Conservation (phyloP, 2,329 filamentous ascomycete species). For the Mycosphaerelloides madeirae region DNA sequence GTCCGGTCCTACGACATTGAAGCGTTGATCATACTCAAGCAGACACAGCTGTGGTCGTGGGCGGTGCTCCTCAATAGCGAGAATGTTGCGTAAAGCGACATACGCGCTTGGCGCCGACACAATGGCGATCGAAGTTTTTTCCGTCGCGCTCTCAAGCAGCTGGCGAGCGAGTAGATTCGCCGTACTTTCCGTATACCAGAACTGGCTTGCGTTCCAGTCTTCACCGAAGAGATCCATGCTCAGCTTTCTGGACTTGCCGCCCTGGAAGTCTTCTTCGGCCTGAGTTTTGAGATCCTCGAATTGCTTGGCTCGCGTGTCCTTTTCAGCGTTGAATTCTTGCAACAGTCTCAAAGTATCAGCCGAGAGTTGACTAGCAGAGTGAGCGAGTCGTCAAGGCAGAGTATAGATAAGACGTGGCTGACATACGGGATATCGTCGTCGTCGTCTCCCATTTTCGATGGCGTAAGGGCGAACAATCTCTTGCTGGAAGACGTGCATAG, state of each 20-base stretch:
- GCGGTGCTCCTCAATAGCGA: slow-evolving; percentile 17
- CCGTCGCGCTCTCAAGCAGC: slow-evolving; percentile 58
- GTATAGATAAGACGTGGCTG: background rate
- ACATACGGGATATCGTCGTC: slow-evolving; percentile 23
- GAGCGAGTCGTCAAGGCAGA: slow-evolving; percentile 14
- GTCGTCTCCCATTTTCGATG: slow-evolving; percentile 18
- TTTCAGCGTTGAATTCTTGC: slow-evolving; percentile 68
- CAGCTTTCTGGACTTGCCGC: slow-evolving; percentile 32
- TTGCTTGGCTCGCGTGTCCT: slow-evolving; percentile 59
- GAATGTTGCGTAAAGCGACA: slow-evolving; percentile 66
- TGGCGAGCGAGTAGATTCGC: slow-evolving; percentile 60
- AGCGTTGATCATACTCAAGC: slow-evolving; percentile 70
- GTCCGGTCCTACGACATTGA: slow-evolving; percentile 69
- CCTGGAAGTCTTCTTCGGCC: slow-evolving; percentile 53
- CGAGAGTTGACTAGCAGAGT: slow-evolving; percentile 55
- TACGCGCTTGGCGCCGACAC: slow-evolving; percentile 74
- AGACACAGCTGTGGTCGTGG: slow-evolving; percentile 57
- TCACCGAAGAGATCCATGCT: slow-evolving; percentile 70
- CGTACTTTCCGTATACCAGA: slow-evolving; percentile 73
- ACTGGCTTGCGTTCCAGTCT: slow-evolving; percentile 72
- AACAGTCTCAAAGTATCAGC: slow-evolving; percentile 63
- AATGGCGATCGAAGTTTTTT: slow-evolving; percentile 56
- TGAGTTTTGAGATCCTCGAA: slow-evolving; percentile 64
- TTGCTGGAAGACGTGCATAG: slow-evolving; percentile 8
- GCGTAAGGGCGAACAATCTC: slow-evolving; percentile 4